Evolutionary conservation across 2,329 filamentous ascomycete species (phyloP), one percentile per base, ranked within the genome.

Genomic region (Cryphonectria radicalis): DNA sequence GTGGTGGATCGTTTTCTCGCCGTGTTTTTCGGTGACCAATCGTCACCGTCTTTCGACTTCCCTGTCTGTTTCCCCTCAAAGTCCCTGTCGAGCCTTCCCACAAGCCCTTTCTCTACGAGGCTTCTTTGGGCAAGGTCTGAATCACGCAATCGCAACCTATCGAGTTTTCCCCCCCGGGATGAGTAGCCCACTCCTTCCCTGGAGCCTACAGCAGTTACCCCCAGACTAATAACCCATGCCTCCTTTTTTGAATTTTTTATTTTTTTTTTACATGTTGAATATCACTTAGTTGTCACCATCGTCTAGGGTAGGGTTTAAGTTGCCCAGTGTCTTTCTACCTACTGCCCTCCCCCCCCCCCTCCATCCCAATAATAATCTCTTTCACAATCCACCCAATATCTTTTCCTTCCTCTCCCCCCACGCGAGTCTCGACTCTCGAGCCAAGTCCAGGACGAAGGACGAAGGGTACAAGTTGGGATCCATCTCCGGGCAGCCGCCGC

Each of bases 291-390:
- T 68, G 69, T 67, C 60, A 64, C 63, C 43, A 67, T 67, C 43
- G 17, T 43, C 40, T n/a, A 28, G 62, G 22, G 10, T 67, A 63
- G n/a, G 71, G 59, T 72, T 72, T 67, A 59, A 67, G 65, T 66
- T 60, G 57, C 63, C 69, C 46, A 37, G 32, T 68, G 72, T 63
- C 55, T 53, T 25, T 69, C 72, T 63, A 66, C 67, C 64, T 70
- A 50, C 67, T 57, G 25, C 55, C 53, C 64, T 62, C 66, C 67
- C 60, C 10, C 37, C 37, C 37, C 37, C 37, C 37, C 4, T 32
- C 63, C 64, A 63, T 69, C 63, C 35, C 66, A 8, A 57, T 57
- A 25, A 42, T 57, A 35, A 42, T 67, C 40, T 67, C 68, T 65
- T 70, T 66, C 72, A 68, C 64, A 67, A 66, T 68, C 66, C 57